Evolutionary conservation across 2,329 filamentous ascomycete species (phyloP).

Genomic region (Decorospora gaudefroyi): DNA sequence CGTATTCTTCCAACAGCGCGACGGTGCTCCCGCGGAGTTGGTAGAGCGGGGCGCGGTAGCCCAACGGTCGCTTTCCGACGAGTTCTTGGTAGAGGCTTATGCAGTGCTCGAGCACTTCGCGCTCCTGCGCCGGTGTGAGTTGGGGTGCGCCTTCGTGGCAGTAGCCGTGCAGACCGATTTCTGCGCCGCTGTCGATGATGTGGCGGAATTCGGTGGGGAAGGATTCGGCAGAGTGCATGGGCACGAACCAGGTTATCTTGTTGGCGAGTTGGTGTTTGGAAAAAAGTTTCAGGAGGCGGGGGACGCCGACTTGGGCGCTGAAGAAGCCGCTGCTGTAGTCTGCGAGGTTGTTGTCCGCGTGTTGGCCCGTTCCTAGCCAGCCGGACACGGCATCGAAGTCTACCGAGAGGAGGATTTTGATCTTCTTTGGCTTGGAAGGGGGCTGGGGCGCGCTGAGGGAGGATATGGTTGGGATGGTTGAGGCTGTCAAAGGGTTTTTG

Average conservation of each 20-base stretch:
- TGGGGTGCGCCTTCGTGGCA: conserved; percentile 55
- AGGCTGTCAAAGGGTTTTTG: not conserved
- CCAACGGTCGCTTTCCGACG: conserved; percentile 53
- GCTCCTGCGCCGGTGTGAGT: conserved; percentile 56
- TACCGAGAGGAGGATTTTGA: conserved; percentile 50
- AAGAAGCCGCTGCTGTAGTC: conserved; percentile 63
- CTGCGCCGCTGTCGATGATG: conserved; percentile 58
- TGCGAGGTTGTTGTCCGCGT: conserved; percentile 58
- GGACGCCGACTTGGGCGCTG: conserved; percentile 61
- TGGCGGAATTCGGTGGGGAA: conserved; percentile 58
- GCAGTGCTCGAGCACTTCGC: conserved; percentile 56
- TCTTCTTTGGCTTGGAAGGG: conserved; percentile 34
- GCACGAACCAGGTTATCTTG: conserved; percentile 64
- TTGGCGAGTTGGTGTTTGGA: conserved; percentile 57
- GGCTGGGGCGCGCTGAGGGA: conserved; percentile 1
- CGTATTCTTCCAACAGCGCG: conserved; percentile 54
- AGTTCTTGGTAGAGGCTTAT: conserved; percentile 52
- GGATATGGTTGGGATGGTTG: not conserved
- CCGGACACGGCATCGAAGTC: conserved; percentile 65
- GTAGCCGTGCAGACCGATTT: conserved; percentile 59
- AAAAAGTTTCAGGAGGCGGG: conserved; percentile 60
- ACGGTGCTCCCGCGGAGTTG: conserved; percentile 57
- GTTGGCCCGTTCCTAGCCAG: conserved; percentile 62
- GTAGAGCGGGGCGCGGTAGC: conserved; percentile 59
- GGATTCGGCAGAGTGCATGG: conserved; percentile 62